Base-by-base conservation (phyloP, 495 filamentous ascomycete species). In the Peziza echinospora region DNA sequence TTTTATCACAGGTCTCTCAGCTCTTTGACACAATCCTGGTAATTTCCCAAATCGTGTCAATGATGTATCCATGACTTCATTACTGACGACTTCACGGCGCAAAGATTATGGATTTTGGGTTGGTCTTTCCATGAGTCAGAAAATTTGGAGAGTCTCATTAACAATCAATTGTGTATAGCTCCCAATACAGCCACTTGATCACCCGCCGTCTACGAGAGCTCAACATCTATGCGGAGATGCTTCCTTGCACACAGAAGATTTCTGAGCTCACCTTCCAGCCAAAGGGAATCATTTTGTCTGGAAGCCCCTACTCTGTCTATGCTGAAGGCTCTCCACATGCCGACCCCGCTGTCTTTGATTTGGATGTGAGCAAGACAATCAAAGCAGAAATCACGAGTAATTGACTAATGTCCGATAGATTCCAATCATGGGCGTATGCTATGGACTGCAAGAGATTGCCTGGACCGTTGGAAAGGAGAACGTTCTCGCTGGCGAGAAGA, bases 221-320 rank as follows among this genome's bases (percentile, higher is more conserved):
- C 64, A 79, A 82, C 67, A 71, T 96, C 60, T 93, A 80, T 68
- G 74, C 73, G 34, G 87, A 96, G 66, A 80, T 94, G 77, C 73
- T 93, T 41, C 86, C 85, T 24, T 94, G 87, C 67, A 94, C 84
- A 46, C 74, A 78, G 47, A 91, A 86, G 67, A 58, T 94, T 10
- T 62, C 71, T 5, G 82, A 91, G 42, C 71, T 96, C 10, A 52
- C 66, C 21, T 94, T 71, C 69, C 82, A 73, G 54, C 87, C 87
- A 16, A 83, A 81, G 61, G 85, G 84, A 55, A 71, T 84, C 51
- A 77, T 82, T 41, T 68, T 86, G 16, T 83, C 78, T 13, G 82
- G 81, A 44, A 80, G 82, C 41, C 80, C 80, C 0, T 79, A 75
- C 60, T 75, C 71, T 1, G 79, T 85, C 21, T 87, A 91, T 60